Base-by-base conservation (phyloP, 768 basidiomycete species). In the Suillus weaverae region DNA sequence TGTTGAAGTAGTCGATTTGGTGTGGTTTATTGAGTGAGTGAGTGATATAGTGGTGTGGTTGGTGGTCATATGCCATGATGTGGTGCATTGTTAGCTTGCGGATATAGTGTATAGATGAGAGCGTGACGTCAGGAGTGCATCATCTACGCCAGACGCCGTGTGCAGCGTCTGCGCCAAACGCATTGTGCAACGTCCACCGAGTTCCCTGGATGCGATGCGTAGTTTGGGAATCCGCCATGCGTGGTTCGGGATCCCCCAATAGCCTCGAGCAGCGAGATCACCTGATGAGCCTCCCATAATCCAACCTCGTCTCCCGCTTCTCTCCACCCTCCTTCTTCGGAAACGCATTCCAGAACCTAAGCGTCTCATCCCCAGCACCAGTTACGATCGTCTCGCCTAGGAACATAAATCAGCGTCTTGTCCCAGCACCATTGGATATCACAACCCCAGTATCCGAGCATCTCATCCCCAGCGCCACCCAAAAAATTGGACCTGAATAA, bases 311-410 rank as follows among this genome's bases (percentile, higher is more conserved):
- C 41, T 81, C 70, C 69, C 66, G 77, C 44, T 75, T 72, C 54
- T 75, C 77, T 33, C 74, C 73, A 44, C 72, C 76, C 62, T 88
- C 89, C 68, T 81, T 85, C 77, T 87, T 89, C n/a, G 92, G 92
- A 72, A 99, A 98, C 0, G 95, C 95, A 75, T 95, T 97, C 97
- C 97, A 99, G 77, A 99, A 99, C 67, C 95, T 79, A 61, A 99
- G 79, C 4, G 97, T 99, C 79, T 99, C 97, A 75, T 99, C 97
- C 0, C 97, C 97, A 0, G 97, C 97, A 18, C 97, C 97, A 0
- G 96, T 99, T 33, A 98, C 97, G 67, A 99, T 98, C 0, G 96
- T 99, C 79, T 97, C 94, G 30, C 50, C 50, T 51, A 18, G 30
- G 30, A 30, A 30, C 16, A 18, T 51, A 16, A 4, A 30, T 51